These are phyloP conservation scores for Radiomyces spectabilis DNA, from an alignment of 192 early-diverging fungal genomes.

Conservation along the genomic window DNA sequence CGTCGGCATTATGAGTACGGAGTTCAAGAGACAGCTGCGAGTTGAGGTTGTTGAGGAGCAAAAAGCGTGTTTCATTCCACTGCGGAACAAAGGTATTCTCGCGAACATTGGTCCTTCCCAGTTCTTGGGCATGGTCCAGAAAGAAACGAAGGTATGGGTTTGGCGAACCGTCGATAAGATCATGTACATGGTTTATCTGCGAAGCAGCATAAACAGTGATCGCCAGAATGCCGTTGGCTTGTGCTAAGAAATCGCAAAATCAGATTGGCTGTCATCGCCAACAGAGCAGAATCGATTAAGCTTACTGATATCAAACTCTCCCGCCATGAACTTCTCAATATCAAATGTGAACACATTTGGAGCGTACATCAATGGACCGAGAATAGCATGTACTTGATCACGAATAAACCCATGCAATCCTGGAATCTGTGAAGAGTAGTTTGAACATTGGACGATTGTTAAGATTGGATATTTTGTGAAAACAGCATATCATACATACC, in stretches of 20 bases:
- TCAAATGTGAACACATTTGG: slow-evolving; percentile 28
- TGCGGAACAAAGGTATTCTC: slow-evolving; percentile 14
- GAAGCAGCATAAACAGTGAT: slow-evolving; percentile 18
- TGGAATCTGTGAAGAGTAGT: slow-evolving; percentile 40
- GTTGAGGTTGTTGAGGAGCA: slow-evolving; percentile 20
- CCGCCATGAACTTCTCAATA: slow-evolving; percentile 17
- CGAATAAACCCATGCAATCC: slow-evolving; percentile 57
- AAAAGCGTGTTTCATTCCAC: slow-evolving; percentile 23
- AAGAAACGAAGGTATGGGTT: slow-evolving; percentile 25
- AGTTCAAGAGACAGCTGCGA: slow-evolving; percentile 14
- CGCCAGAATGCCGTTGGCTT: slow-evolving; percentile 25
- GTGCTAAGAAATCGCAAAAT: background rate
- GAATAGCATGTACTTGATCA: slow-evolving; percentile 46
- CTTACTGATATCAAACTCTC: slow-evolving; percentile 26
- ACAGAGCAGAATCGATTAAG: background rate
- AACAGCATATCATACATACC: slow-evolving; percentile 8
- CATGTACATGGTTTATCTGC: slow-evolving; percentile 1
- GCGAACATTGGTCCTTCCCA: slow-evolving; percentile 11
- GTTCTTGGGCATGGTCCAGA: slow-evolving; percentile 21
- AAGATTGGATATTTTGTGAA: background rate
- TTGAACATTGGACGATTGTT: too few species aligned
- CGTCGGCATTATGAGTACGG: slow-evolving; percentile 7
- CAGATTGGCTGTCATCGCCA: background rate
- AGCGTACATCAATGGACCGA: slow-evolving; percentile 38
- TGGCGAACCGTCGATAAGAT: background rate